phyloP scores from a whole-genome alignment of 2,329 filamentous ascomycete genomes.

The Epichloe elymi region DNA sequence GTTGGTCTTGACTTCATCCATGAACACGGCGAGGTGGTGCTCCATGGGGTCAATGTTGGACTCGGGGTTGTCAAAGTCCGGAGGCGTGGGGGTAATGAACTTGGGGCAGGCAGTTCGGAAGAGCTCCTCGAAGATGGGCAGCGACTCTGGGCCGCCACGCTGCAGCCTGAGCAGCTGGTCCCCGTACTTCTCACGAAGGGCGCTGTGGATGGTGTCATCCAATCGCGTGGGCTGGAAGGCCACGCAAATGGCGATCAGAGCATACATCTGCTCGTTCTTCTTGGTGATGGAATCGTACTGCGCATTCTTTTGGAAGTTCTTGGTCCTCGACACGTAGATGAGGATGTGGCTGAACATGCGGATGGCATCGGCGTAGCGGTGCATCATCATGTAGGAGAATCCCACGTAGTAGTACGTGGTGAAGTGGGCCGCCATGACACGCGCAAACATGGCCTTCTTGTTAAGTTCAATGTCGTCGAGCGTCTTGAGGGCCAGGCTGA shows the following conservation, averaged over 20 bases:
- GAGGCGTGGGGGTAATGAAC: constrained; percentile 95
- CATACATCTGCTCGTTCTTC: constrained; percentile 99
- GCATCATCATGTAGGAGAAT: constrained; percentile 99
- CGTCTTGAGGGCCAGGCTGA: constrained; percentile 95
- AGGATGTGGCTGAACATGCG: constrained; percentile 99
- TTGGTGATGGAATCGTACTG: constrained; percentile 98
- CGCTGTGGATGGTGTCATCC: constrained; percentile 98
- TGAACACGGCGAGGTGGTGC: constrained; percentile 95
- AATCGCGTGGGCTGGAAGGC: constrained; percentile 94
- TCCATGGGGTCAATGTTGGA: constrained; percentile 94
- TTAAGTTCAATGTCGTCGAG: constrained; percentile 99
- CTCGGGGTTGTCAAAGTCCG: constrained; percentile 94
- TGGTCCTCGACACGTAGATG: constrained; percentile 94
- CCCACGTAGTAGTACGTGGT: constrained; percentile 99
- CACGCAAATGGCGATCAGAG: constrained; percentile 95
- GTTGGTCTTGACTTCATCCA: constrained; percentile 99
- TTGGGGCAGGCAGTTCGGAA: constrained; percentile 98
- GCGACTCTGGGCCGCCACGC: constrained; percentile 85
- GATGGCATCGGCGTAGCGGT: constrained; percentile 96
- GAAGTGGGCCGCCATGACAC: constrained; percentile 98
- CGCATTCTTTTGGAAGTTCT: constrained; percentile 99
- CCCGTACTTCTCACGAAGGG: constrained; percentile 96
- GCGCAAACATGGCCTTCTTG: constrained; percentile 99
- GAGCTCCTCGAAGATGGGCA: constrained; percentile 95
- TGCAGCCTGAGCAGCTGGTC: constrained; percentile 96